Conservation (phyloP, 1,284 basidiomycete genomes). For the Volvariella surrecta region DNA sequence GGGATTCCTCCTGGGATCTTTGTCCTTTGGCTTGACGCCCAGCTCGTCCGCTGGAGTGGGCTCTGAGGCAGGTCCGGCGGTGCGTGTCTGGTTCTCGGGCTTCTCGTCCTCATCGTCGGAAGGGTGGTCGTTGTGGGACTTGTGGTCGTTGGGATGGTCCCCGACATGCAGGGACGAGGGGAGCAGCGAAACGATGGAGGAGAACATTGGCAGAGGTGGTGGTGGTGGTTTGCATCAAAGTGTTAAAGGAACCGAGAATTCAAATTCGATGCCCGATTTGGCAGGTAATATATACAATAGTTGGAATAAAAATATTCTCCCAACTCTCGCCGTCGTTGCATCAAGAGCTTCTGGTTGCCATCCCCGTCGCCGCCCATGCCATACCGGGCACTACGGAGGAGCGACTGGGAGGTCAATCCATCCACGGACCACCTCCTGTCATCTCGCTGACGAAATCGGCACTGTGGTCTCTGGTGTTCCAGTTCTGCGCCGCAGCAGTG, state of each 20-base stretch:
- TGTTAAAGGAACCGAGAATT: neutral
- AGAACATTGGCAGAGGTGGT: too few species aligned
- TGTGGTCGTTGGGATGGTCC: constrained; percentile 11
- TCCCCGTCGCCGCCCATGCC: too few species aligned
- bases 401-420: too few species aligned
- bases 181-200: constrained; percentile 51
- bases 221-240: constrained; percentile 1
- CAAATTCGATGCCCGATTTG: neutral
- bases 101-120: constrained; percentile 21
- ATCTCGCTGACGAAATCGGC: too few species aligned
- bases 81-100: constrained; percentile 8
- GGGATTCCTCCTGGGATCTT: neutral
- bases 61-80: neutral
- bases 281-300: neutral
- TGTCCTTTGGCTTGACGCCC: constrained; percentile 18
- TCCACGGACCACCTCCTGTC: too few species aligned
- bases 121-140: constrained; percentile 14
- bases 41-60: constrained; percentile 12
- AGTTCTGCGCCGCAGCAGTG: too few species aligned
- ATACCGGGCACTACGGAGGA: too few species aligned
- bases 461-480: too few species aligned
- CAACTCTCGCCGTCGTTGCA: too few species aligned
- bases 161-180: constrained; percentile 43
- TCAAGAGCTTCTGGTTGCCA: too few species aligned
- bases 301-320: neutral